These are phyloP conservation scores for Kazachstania sp. DNA, from an alignment of 1,139 yeast species.

Conservation along the genomic window DNA sequence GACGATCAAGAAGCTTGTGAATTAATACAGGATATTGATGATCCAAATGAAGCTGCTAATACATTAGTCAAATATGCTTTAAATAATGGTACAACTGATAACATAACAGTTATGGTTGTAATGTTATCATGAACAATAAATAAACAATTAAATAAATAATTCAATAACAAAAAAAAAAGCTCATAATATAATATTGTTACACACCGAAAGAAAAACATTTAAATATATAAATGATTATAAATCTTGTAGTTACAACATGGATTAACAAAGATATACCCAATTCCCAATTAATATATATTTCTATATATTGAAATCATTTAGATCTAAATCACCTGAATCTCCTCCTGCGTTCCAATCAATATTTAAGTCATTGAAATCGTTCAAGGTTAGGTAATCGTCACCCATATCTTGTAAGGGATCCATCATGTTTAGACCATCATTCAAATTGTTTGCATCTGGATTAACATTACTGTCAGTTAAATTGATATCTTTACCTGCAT, in stretches of 20 bases:
- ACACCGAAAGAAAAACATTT: too few species aligned
- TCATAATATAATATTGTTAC: too few species aligned
- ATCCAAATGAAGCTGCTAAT: constrained; percentile 63
- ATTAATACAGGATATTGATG: constrained; percentile 46
- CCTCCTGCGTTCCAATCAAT: constrained; percentile 31
- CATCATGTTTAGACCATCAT: constrained; percentile 2
- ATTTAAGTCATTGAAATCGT: constrained; percentile 30
- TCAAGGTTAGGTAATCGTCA: constrained; percentile 29
- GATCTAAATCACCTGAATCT: constrained; percentile 26
- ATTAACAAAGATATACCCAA: too few species aligned
- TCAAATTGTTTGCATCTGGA: background rate
- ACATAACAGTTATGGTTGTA: constrained; percentile 85
- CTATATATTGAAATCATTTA: constrained; percentile 27
- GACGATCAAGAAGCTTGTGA: constrained; percentile 76
- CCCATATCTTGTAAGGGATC: constrained; percentile 16
- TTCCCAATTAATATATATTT: too few species aligned
- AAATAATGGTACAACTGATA: constrained; percentile 76
- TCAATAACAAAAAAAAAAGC: too few species aligned
- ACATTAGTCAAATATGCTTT: constrained; percentile 68
- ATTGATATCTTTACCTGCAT: background rate
- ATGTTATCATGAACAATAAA: constrained; percentile 7
- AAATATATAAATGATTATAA: too few species aligned
- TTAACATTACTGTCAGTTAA: background rate
- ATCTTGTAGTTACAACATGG: too few species aligned
- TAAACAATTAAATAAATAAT: background rate